Conservation (phyloP, 257 asterid genomes). For the Capsicum rhomboideum region DNA sequence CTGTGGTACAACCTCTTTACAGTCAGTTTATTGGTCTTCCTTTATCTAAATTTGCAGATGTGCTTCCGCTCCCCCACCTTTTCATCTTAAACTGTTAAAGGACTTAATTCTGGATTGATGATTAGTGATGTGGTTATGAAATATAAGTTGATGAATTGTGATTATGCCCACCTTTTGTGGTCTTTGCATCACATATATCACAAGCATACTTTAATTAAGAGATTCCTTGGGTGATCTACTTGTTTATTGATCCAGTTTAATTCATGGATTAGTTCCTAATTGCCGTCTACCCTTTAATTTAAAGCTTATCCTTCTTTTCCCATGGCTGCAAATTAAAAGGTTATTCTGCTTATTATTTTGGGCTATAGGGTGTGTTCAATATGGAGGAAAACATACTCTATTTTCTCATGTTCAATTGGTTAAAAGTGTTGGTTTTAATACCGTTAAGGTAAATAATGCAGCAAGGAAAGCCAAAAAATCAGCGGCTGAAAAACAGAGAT, state of each 20-base stretch:
- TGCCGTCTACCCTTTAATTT: not conserved
- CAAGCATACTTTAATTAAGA: not conserved
- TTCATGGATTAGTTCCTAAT: not conserved
- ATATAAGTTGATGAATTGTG: not conserved
- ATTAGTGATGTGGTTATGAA: not conserved
- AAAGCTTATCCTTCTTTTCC: not conserved
- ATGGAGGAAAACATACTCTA: too few relatives aligned
- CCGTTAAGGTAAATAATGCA: too few relatives aligned
- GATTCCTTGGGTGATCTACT: not conserved
- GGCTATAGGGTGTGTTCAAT: not conserved
- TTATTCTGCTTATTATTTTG: not conserved
- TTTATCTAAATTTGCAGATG: not conserved
- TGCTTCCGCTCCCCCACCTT: not conserved
- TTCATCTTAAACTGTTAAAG: not conserved
- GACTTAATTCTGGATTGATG: not conserved
- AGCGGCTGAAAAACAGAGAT: too few relatives aligned
- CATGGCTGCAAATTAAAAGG: not conserved
- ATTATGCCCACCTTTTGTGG: not conserved
- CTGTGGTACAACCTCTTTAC: slow-evolving; percentile 48
- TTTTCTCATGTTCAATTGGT: too few relatives aligned
- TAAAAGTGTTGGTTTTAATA: too few relatives aligned
- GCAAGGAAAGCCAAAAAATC: too few relatives aligned
- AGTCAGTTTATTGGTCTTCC: not conserved
- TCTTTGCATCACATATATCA: not conserved
- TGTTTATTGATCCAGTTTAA: not conserved